These are phyloP conservation scores for Tuber microsphaerosporum DNA, from an alignment of 495 filamentous ascomycete genomes.

Conservation along the genomic window DNA sequence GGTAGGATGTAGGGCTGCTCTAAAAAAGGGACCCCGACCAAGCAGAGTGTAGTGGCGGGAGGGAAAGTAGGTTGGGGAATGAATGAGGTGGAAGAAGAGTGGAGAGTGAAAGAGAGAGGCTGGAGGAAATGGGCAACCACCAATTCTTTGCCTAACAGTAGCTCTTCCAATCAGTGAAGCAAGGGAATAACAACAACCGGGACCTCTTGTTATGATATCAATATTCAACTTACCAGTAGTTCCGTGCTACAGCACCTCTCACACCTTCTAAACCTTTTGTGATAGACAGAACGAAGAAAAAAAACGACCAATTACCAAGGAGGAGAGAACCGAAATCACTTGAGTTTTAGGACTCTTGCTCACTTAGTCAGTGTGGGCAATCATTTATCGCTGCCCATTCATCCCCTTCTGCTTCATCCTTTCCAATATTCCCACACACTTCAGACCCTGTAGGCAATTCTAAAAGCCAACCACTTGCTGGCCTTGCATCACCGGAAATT, in stretches of 20 bases:
- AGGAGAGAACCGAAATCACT: not conserved
- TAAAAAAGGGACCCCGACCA: not conserved
- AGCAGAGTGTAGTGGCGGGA: conserved; percentile 1
- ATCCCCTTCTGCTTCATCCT: not conserved
- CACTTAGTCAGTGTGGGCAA: not conserved
- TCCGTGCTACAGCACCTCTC: not conserved
- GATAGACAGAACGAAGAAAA: not conserved
- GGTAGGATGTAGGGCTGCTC: not conserved
- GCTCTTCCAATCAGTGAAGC: not conserved
- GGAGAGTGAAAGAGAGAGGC: conserved; percentile 3
- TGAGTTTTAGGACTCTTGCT: not conserved
- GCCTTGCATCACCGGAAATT: not conserved
- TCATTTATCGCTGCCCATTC: not conserved
- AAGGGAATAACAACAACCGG: not conserved
- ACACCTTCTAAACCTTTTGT: not conserved
- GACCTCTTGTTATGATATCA: not conserved
- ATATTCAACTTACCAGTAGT: not conserved
- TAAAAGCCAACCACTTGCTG: not conserved
- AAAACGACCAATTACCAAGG: not conserved
- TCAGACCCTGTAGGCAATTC: not conserved
- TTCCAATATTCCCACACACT: not conserved
- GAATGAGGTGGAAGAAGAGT: not conserved
- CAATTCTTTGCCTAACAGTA: not conserved
- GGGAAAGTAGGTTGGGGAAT: not conserved
- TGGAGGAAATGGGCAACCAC: conserved; percentile 1